phyloP scores from a whole-genome alignment of 352 stramenopile genomes.

The Globisporangium paroecandrum region DNA sequence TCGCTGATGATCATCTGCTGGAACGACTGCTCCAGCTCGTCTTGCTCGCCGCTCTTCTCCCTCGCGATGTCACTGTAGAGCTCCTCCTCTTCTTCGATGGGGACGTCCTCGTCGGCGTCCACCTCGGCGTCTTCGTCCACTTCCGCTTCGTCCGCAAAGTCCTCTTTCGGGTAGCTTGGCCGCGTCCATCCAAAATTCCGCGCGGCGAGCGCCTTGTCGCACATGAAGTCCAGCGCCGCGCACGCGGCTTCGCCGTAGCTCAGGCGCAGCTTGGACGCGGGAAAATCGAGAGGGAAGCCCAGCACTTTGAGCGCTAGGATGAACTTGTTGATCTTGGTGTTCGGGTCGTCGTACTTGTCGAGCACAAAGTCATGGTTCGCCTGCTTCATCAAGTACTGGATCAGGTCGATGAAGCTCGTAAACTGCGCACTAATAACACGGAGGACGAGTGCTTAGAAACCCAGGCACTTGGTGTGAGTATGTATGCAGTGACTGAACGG shows the following conservation, averaged over 20 bases:
- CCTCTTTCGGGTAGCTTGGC: slow-evolving; percentile 70
- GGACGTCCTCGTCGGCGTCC: slow-evolving; percentile 22
- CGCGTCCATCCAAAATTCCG: slow-evolving; percentile 64
- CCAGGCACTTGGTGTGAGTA: no score
- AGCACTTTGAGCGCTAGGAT: slow-evolving; percentile 80
- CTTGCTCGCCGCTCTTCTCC: slow-evolving; percentile 39
- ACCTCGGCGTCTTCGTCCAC: slow-evolving; percentile 54
- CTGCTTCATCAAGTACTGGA: slow-evolving; percentile 71
- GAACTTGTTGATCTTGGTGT: slow-evolving; percentile 86
- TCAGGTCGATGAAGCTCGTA: slow-evolving; percentile 73
- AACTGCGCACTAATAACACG: slow-evolving; percentile 53
- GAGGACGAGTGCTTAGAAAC: background rate
- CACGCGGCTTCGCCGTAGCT: slow-evolving; percentile 78
- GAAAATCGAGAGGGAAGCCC: slow-evolving; percentile 81
- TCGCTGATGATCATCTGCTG: slow-evolving; percentile 86
- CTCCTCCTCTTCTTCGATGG: slow-evolving; percentile 26
- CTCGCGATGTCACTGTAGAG: slow-evolving; percentile 57
- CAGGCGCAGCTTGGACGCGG: slow-evolving; percentile 71
- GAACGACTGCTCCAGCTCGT: slow-evolving; percentile 66
- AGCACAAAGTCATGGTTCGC: slow-evolving; percentile 77
- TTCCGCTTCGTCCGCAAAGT: slow-evolving; percentile 63
- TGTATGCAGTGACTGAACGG: background rate
- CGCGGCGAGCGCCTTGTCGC: slow-evolving; percentile 68
- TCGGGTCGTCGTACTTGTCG: slow-evolving; percentile 88
- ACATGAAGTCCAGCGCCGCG: slow-evolving; percentile 73